Percentiles rank a stretch among this genome's conserved stretches.
Conservation (phyloP, 2,329 filamentous ascomycete genomes). For the Claviceps humidiphila region DNA sequence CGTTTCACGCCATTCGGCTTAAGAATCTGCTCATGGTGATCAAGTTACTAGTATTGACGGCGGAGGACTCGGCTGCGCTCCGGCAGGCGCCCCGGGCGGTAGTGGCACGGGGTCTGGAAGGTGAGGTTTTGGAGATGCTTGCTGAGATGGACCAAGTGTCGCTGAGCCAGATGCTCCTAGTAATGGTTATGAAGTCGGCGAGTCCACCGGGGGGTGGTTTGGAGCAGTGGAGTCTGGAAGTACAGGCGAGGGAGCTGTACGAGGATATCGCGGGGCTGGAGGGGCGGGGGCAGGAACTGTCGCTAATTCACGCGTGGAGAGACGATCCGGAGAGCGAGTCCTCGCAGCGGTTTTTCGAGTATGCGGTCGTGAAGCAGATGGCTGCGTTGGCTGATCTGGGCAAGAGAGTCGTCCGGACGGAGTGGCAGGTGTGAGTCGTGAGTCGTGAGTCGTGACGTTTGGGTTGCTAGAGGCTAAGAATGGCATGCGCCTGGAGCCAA, state of each 20-base stretch:
- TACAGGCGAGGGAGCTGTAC: constrained; percentile 32
- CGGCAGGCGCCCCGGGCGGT: constrained; percentile 14
- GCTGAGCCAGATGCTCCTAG: constrained; percentile 38
- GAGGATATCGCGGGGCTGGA: constrained; percentile 32
- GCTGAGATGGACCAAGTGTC: constrained; percentile 37
- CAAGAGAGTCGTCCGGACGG: constrained; percentile 26
- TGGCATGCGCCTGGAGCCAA: no score
- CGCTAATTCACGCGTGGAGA: constrained; percentile 31
- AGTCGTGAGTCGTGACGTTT: not conserved
- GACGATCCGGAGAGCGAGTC: constrained; percentile 25
- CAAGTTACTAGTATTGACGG: constrained; percentile 38
- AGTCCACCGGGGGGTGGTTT: constrained; percentile 27
- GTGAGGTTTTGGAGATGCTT: constrained; percentile 18
- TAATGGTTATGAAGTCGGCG: constrained; percentile 31
- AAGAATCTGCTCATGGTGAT: constrained; percentile 38
- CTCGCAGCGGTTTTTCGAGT: constrained; percentile 34
- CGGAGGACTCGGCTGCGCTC: constrained; percentile 20
- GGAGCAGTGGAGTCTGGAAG: constrained; percentile 31
- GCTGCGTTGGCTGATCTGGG: constrained; percentile 33
- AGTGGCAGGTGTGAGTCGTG: constrained; percentile 19
- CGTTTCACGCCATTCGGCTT: constrained; percentile 36
- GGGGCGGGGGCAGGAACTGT: constrained; percentile 31
- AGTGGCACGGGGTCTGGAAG: constrained; percentile 12
- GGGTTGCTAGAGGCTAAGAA: no score
- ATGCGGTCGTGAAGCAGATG: constrained; percentile 34